Base-by-base conservation (phyloP, 768 basidiomycete species). In the Lactarius psammicola region DNA sequence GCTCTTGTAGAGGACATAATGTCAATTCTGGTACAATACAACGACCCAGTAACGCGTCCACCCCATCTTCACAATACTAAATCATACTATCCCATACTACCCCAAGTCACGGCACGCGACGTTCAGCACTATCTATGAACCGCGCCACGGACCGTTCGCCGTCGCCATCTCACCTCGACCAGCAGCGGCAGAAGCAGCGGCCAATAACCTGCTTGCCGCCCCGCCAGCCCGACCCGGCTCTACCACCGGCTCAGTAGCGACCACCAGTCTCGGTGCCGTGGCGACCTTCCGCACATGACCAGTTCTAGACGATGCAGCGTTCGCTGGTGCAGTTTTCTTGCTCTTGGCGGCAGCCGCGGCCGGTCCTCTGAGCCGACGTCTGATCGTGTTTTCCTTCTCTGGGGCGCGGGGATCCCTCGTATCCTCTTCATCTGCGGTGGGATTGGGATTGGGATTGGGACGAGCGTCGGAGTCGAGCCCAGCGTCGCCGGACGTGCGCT, bases 101-200 rank as follows among this genome's bases (percentile, higher is more conserved):
- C 11, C n/a, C 26, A 10, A 7, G 28, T 58, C 31, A 62, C 76
- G 71, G 86, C 18, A 80, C 80, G 72, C 80, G 81, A 81, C 86
- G 81, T 62, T 88, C 87, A 1, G 81, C 80, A 68, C 87, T 89
- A 67, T 85, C 83, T n/a, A 89, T 76, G 81, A 85, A 30, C 91
- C 88, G 63, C 88, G 79, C 69, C 88, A 78, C 5, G 89, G 82
- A 7, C 87, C 88, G 33, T 79, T 80, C 65, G 75, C 78, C n/a
- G n/a, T 26, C 15, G 18, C 2, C 10, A 17, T 5, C 30, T 13
- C 70, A 74, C 69, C 9, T 68, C 66, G 28, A 78, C 76, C n/a
- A 76, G 71, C 53, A 51, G 68, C 59, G 59, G 62, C 26, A 59
- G 51, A 59, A 44, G 31, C 54, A 6, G 53, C 65, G 15, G 49